A percentile compares a stretch with the other conserved stretches of the same genome.
Evolutionary conservation across 495 filamentous ascomycete species (phyloP).

Genomic region (Xylaria curta): DNA sequence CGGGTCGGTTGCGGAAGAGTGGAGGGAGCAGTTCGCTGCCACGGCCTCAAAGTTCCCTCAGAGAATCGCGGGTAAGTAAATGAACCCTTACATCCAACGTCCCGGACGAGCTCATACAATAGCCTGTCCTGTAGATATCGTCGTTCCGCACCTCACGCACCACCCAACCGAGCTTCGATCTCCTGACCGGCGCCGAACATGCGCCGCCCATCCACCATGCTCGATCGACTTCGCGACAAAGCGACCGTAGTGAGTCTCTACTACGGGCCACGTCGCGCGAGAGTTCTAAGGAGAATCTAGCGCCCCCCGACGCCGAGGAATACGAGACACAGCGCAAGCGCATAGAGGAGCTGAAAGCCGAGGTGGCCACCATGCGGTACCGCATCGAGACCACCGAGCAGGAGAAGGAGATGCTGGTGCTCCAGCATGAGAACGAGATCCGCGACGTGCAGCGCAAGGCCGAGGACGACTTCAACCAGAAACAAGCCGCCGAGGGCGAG

Average conservation of each 20-base stretch:
- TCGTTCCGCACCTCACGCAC: constrained; percentile 46
- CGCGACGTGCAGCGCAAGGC: constrained; percentile 74
- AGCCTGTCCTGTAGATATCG: constrained; percentile 33
- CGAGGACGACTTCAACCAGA: constrained; percentile 83
- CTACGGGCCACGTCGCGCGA: constrained; percentile 48
- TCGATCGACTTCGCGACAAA: constrained; percentile 46
- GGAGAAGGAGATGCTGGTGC: constrained; percentile 76
- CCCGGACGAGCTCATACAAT: not conserved
- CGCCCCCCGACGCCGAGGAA: constrained; percentile 55
- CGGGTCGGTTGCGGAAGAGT: constrained; percentile 45
- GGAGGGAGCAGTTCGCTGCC: constrained; percentile 40
- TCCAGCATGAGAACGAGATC: constrained; percentile 83
- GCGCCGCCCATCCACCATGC: constrained; percentile 40
- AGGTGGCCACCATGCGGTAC: constrained; percentile 60
- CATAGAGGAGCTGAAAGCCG: constrained; percentile 62
- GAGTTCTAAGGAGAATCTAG: constrained; percentile 57
- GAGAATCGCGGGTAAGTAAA: constrained; percentile 55
- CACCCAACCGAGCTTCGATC: constrained; percentile 67
- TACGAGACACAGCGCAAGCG: constrained; percentile 56
- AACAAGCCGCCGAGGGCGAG: constrained; percentile 76
- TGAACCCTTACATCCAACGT: constrained; percentile 6
- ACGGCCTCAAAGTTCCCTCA: constrained; percentile 38
- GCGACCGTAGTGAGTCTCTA: constrained; percentile 36
- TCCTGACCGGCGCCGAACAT: constrained; percentile 60
- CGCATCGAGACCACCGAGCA: constrained; percentile 74